A percentile compares a stretch with the other conserved stretches of the same genome.
These are phyloP conservation scores for Trichophyton equinum DNA, from an alignment of 2,329 filamentous ascomycete genomes.

Conservation along the genomic window DNA sequence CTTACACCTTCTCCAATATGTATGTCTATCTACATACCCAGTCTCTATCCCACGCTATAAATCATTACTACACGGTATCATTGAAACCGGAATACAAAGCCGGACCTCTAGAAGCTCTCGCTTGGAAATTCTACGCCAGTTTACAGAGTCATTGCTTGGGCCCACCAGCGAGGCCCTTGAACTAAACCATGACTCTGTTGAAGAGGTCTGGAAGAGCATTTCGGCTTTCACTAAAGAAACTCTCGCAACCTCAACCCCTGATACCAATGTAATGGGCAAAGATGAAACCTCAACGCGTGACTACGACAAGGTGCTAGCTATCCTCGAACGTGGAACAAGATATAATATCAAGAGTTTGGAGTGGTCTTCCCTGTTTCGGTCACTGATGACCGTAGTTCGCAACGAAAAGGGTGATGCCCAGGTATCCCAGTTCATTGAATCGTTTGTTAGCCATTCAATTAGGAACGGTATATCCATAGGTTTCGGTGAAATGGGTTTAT, in stretches of 20 bases:
- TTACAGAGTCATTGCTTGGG: slow-evolving; percentile 20
- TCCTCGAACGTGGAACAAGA: slow-evolving; percentile 50
- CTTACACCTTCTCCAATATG: slow-evolving; percentile 27
- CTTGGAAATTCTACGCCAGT: slow-evolving; percentile 29
- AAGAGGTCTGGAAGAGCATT: slow-evolving; percentile 26
- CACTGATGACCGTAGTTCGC: slow-evolving; percentile 44
- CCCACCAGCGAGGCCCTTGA: slow-evolving; percentile 7
- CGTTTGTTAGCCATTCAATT: slow-evolving; percentile 47
- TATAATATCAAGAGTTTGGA: slow-evolving; percentile 20
- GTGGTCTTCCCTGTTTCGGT: slow-evolving; percentile 44
- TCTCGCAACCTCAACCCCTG: slow-evolving; percentile 24
- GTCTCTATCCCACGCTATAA: slow-evolving; percentile 19
- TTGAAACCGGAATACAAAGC: slow-evolving; percentile 25
- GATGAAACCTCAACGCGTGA: slow-evolving; percentile 48
- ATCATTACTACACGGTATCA: slow-evolving; percentile 19
- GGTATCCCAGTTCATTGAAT: slow-evolving; percentile 57
- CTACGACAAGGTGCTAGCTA: slow-evolving; percentile 55
- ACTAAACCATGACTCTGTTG: slow-evolving; percentile 6
- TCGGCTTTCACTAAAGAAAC: slow-evolving; percentile 23
- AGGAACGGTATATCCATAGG: slow-evolving; percentile 12
- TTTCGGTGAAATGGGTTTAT: neutral
- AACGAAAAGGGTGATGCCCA: slow-evolving; percentile 56
- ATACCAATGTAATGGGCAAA: slow-evolving; percentile 23
- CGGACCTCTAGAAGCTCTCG: slow-evolving; percentile 25
- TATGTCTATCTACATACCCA: slow-evolving; percentile 17